Percentiles rank a stretch among this genome's conserved stretches.
These are phyloP conservation scores for Cladosporium sp. DNA, from an alignment of 2,329 filamentous ascomycete species.

Conservation along the genomic window DNA sequence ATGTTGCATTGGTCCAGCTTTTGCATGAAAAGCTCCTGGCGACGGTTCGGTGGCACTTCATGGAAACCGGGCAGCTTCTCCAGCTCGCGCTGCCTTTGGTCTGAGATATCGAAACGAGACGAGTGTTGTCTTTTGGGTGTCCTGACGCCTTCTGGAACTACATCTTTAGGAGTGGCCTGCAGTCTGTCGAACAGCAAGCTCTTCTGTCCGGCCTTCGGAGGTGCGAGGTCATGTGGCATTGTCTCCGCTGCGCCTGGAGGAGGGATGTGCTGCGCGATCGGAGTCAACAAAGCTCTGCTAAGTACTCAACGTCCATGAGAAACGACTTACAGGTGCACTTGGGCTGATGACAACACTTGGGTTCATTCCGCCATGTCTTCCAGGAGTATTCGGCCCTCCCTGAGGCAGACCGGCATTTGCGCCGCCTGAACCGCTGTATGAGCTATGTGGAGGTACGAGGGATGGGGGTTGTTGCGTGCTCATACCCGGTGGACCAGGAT, in stretches of 20 bases:
- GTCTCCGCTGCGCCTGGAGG: constrained; percentile 93
- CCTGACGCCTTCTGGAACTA: constrained; percentile 84
- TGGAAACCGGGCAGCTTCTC: constrained; percentile 98
- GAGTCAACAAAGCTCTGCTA: background rate
- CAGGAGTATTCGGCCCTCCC: constrained; percentile 29
- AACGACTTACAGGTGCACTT: constrained; percentile 75
- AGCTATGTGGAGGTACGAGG: constrained; percentile 17
- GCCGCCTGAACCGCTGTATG: constrained; percentile 25
- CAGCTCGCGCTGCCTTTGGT: constrained; percentile 81
- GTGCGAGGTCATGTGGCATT: constrained; percentile 95
- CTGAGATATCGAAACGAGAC: constrained; percentile 95
- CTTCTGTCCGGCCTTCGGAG: constrained; percentile 88
- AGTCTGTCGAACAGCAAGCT: constrained; percentile 84
- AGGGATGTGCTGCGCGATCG: constrained; percentile 69
- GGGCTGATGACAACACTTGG: constrained; percentile 94
- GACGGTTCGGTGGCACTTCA: constrained; percentile 89
- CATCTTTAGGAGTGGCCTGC: constrained; percentile 89
- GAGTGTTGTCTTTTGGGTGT: constrained; percentile 97
- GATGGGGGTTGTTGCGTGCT: constrained; percentile 15
- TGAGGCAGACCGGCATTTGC: constrained; percentile 25
- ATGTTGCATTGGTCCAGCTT: constrained; percentile 99
- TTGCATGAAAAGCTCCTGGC: constrained; percentile 98
- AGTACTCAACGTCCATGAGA: constrained; percentile 16
- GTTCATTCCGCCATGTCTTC: constrained; percentile 31
- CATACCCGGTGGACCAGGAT: constrained; percentile 28